Evolutionary conservation across 352 stramenopile species (phyloP), one percentile per base, ranked within the genome.

Genomic region (Globisporangium acanthophoron): DNA sequence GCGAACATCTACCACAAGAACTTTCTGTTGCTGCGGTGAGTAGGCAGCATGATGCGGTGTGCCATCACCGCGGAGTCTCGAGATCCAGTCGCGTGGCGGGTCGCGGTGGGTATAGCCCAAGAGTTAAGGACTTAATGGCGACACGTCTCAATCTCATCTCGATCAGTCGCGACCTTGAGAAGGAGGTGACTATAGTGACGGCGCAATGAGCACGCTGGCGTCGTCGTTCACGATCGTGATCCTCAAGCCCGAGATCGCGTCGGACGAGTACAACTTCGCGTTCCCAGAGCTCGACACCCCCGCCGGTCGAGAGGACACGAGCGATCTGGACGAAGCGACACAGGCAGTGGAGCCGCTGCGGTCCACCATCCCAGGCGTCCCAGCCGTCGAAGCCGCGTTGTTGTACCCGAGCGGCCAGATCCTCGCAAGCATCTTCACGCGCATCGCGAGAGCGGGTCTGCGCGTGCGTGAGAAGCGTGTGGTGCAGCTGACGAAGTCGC

Each of bases 361-460:
- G 13, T 72, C 74, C 3, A 61, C 59, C 1, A 68, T 80, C 45
- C 39, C 64, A 0, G 76, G 76, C 5, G 66, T 87, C 2, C 65
- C 64, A 46, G 52, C 68, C 11, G 64, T 75, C 35, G 70, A 85
- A 59, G 73, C 71, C 20, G 68, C 66, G 5, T 73, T 67, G 50
- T 57, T 84, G 40, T 53, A 78, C 3, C 65, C 67, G 16, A 64
- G 80, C 39, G 76, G 76, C 16, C 62, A 74, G 21, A 64, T 90
- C 33, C 55, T 85, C 3, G n/a, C 59, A 18, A 54, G 54, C 0
- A 39, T 90, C 21, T 52, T 72, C 12, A 31, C 65, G 50, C 66
- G 74, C 13, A 77, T 95, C 35, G 56, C 78, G 12, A 51, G 65
- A 3, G 65, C 69, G n/a, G 88, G 88, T 16, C 92, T 96, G 52